Percentiles rank a stretch among this genome's conserved stretches.
These are phyloP conservation scores for Xerocomellus chrysenteron DNA, from an alignment of 768 basidiomycete species.

Conservation along the genomic window DNA sequence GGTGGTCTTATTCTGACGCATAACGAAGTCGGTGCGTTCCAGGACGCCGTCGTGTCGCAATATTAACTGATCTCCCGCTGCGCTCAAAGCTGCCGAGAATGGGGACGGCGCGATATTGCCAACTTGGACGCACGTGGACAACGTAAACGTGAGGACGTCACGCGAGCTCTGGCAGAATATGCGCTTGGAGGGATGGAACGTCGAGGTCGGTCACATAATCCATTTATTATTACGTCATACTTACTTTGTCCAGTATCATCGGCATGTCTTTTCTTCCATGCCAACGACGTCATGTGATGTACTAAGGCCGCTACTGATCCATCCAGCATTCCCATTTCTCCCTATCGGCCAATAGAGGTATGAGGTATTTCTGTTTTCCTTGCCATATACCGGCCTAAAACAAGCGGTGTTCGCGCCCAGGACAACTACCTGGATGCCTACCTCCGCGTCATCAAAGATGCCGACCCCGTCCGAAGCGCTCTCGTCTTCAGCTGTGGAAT, in stretches of 20 bases:
- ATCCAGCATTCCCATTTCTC: conserved; percentile 87
- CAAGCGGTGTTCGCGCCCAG: conserved; percentile 33
- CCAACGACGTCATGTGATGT: background rate
- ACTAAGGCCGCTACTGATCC: conserved; percentile 13
- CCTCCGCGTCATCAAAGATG: conserved; percentile 70
- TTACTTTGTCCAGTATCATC: conserved; percentile 59
- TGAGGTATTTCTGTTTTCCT: conserved; percentile 51
- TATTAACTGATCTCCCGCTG: conserved; percentile 5
- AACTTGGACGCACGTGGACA: conserved; percentile 92
- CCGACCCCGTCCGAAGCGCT: conserved; percentile 78
- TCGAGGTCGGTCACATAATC: conserved; percentile 56
- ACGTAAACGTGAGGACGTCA: conserved; percentile 78
- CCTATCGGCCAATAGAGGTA: conserved; percentile 88
- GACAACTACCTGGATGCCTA: conserved; percentile 97
- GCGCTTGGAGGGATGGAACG: conserved; percentile 82
- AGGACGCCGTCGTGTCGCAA: background rate
- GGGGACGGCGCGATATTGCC: conserved; percentile 84
- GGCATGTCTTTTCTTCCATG: conserved; percentile 42
- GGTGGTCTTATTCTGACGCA: conserved; percentile 92
- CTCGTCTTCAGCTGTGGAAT: conserved; percentile 96
- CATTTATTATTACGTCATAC: conserved; percentile 1
- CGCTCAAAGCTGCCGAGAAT: conserved; percentile 44
- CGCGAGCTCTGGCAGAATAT: conserved; percentile 82
- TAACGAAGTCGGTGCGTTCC: conserved; percentile 75
- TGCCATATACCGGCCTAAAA: background rate